Evolutionary conservation across 1,284 basidiomycete genomes (phyloP), one percentile per base, ranked within the genome.

Genomic region (Papiliotrema nemorosa): DNA sequence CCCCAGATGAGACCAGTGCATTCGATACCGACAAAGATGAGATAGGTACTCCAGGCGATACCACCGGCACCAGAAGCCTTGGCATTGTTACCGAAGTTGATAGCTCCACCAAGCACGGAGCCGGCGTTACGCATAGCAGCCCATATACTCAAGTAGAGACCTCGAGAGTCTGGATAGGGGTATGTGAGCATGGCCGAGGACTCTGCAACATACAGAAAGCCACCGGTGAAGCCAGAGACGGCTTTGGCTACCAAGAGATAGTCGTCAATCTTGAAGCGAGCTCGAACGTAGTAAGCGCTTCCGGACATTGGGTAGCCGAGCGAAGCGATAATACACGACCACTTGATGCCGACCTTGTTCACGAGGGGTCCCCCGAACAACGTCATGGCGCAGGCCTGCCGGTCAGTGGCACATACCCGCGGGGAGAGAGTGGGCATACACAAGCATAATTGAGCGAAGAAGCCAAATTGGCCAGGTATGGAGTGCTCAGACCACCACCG

Each of bases 281-380:
- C 52, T 36, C 44, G 50, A 25, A 59, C 55, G 49, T 63, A 65
- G 48, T 61, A 65, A 0, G 52, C 52, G 10, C 52, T 42, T 16
- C 63, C 63, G 22, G 44, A 21, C 25, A 65, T 35, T 5, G 52
- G 50, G 40, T 59, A 57, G 14, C 44, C 18, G 20, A 54, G n/a
- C 26, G 58, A 63, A 22, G 58, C 54, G 44, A 67, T 58, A 26
- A 63, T 47, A 36, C 60, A 63, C 9, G 63, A 43, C 44, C 48
- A 60, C 45, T 59, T 63, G 47, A 63, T 67, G n/a, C 64, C 64
- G 35, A 64, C 38, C 44, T 62, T 63, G 58, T 67, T 67, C 55
- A 67, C 57, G 33, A 67, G 18, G 4, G 64, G 64, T 38, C 64
- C 64, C 29, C 64, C 64, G 33, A 62, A 50, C 1, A 67, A 44